These are phyloP conservation scores for Durusdinium trenchii DNA, from an alignment of 73 alveolate genomes.

Conservation along the genomic window DNA sequence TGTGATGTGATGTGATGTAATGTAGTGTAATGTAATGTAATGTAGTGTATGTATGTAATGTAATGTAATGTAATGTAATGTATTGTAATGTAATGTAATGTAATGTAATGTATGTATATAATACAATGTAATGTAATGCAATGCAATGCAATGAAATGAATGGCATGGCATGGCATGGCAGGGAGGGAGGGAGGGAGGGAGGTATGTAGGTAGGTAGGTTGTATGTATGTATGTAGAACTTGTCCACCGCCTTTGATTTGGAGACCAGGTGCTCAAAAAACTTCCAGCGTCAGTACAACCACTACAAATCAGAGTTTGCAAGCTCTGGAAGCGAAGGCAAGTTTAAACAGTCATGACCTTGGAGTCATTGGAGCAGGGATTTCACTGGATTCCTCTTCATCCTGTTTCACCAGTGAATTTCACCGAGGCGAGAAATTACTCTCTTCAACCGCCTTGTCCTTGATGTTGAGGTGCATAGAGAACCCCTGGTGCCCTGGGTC, in stretches of 20 bases:
- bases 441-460: conserved; percentile 82
- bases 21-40: too few relatives aligned
- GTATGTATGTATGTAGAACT: neutral
- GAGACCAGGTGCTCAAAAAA: conserved; percentile 51
- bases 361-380: neutral
- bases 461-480: conserved; percentile 58
- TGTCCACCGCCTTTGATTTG: too few relatives aligned
- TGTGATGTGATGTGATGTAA: too few relatives aligned
- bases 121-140: too few relatives aligned
- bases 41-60: too few relatives aligned
- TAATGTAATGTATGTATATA: too few relatives aligned
- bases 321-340: conserved; percentile 60
- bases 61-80: too few relatives aligned
- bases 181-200: neutral
- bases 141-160: too few relatives aligned
- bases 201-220: neutral
- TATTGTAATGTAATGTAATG: too few relatives aligned
- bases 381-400: neutral
- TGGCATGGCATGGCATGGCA: neutral
- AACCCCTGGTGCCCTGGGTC: too few relatives aligned
- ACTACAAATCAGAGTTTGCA: conserved; percentile 82
- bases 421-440: conserved; percentile 63
- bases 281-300: conserved; percentile 71
- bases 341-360: conserved; percentile 60
- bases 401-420: neutral